phyloP scores from a whole-genome alignment of 2,329 filamentous ascomycete genomes.

The Fusarium veterinarium region DNA sequence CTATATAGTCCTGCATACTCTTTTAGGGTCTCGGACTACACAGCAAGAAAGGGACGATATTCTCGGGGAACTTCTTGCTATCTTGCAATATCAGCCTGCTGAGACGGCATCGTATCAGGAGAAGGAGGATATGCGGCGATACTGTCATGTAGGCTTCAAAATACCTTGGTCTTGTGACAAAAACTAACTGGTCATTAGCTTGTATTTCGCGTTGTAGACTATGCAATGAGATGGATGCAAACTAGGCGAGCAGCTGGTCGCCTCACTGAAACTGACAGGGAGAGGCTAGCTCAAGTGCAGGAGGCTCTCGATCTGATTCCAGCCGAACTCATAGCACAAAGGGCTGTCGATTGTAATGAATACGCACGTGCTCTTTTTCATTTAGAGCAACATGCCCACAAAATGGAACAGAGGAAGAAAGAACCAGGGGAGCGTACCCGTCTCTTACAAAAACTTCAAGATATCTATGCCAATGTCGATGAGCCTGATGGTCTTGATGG shows the following conservation, averaged over 20 bases:
- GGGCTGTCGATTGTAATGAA: constrained; percentile 93
- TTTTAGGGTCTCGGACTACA: constrained; percentile 74
- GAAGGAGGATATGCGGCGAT: constrained; percentile 82
- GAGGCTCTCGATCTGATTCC: constrained; percentile 73
- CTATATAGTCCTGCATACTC: constrained; percentile 84
- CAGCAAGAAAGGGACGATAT: constrained; percentile 73
- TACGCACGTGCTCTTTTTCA: constrained; percentile 94
- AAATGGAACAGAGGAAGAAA: constrained; percentile 58
- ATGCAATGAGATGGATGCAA: constrained; percentile 90
- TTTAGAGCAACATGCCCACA: constrained; percentile 86
- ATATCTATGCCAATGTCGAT: constrained; percentile 97
- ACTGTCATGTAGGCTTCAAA: constrained; percentile 78
- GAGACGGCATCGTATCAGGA: constrained; percentile 67
- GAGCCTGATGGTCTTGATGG: constrained; percentile 97
- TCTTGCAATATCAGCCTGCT: constrained; percentile 72
- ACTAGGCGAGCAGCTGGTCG: constrained; percentile 64
- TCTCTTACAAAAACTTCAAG: constrained; percentile 82
- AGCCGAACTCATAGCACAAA: constrained; percentile 77
- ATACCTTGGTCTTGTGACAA: neutral
- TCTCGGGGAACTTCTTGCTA: constrained; percentile 76
- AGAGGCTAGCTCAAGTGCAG: constrained; percentile 62
- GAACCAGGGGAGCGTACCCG: constrained; percentile 67
- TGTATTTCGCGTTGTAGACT: constrained; percentile 91
- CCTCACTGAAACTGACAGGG: constrained; percentile 56
- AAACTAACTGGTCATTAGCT: constrained; percentile 63